Base-by-base conservation (phyloP, 495 filamentous ascomycete genomes). In the Talaromyces trachyspermus region DNA sequence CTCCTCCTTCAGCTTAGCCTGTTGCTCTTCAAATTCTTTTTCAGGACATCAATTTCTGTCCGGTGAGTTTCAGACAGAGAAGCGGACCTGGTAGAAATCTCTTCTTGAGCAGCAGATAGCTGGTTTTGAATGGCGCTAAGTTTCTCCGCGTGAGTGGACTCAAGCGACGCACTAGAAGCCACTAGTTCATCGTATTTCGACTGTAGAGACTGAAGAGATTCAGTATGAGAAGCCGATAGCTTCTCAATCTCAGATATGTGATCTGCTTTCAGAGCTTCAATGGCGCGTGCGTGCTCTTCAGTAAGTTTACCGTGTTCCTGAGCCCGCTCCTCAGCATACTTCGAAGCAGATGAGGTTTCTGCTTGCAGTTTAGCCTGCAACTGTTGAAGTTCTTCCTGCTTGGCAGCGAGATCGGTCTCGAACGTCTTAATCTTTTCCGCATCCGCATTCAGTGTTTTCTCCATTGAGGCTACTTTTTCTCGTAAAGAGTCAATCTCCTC, bases 401-500 rank as follows among this genome's bases (percentile, higher is more conserved):
- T 73, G 55, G 49, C 57, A 18, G 63, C 57, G 19, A 73, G 55
- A 27, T 65, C 64, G n/a, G 60, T 57, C 17, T 72, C 61, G 25
- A 75, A 57, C n/a, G 62, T 56, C 33, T 64, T 62, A 49, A 71
- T 68, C 52, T 70, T 63, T 11, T 55, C 60, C 12, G 61, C 54
- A n/a, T 60, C 64, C 6, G 60, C 55, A 7, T 65, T 57, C 36
- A 70, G 52, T 23, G 68, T 60, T 5, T 63, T 54, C 42, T 73
- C 69, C 39, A 75, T 57, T 3, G 56, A 53, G 23, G 55, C 61
- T 23, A 70, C 61, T 52, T 66, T 71, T 38, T 65, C 63, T 45
- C 61, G 62, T 22, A 73, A 61, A 35, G 60, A 51, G 30, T 73
- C 64, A 37, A 73, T 69, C 43, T 71, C 68, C 22, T 69, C 61